Evolutionary conservation across 2,329 filamentous ascomycete species (phyloP).

Genomic region (Clathrospora elynae): DNA sequence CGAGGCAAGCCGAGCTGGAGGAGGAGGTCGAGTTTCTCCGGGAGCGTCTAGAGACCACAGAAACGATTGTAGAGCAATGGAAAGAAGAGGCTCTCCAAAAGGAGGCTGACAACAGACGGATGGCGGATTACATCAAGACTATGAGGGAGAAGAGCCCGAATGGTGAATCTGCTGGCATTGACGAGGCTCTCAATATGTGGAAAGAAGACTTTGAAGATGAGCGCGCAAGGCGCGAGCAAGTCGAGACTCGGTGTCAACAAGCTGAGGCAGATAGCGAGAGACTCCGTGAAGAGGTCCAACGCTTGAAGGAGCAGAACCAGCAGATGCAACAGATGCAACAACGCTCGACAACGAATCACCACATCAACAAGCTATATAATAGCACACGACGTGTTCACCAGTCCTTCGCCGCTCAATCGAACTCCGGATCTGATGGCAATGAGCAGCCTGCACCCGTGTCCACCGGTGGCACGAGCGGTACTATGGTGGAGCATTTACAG

Average conservation of each 20-base stretch:
- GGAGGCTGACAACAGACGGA: slow-evolving; percentile 82
- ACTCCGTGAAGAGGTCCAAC: slow-evolving; percentile 82
- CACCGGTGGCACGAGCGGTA: slow-evolving; percentile 58
- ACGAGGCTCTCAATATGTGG: slow-evolving; percentile 73
- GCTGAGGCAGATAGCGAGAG: slow-evolving; percentile 85
- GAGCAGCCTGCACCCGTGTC: slow-evolving; percentile 36
- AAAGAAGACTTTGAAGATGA: slow-evolving; percentile 94
- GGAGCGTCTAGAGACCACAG: slow-evolving; percentile 83
- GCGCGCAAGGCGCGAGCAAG: slow-evolving; percentile 83
- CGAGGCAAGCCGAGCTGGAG: slow-evolving; percentile 70
- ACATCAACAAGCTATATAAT: slow-evolving; percentile 45
- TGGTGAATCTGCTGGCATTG: slow-evolving; percentile 46
- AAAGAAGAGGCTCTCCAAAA: slow-evolving; percentile 76
- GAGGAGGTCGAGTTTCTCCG: slow-evolving; percentile 85
- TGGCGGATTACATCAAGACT: slow-evolving; percentile 78
- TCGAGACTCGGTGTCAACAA: slow-evolving; percentile 84
- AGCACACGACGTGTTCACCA: slow-evolving; percentile 49
- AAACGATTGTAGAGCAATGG: slow-evolving; percentile 81
- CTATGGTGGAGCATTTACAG: slow-evolving; percentile 83
- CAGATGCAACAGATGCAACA: slow-evolving; percentile 36
- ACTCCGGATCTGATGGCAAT: slow-evolving; percentile 49
- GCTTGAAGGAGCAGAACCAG: slow-evolving; percentile 59
- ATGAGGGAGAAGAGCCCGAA: slow-evolving; percentile 56
- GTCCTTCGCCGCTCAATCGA: slow-evolving; percentile 45
- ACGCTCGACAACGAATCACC: slow-evolving; percentile 46